Conservation (phyloP, 352 stramenopile genomes). For the Vaucheria bursata region DNA sequence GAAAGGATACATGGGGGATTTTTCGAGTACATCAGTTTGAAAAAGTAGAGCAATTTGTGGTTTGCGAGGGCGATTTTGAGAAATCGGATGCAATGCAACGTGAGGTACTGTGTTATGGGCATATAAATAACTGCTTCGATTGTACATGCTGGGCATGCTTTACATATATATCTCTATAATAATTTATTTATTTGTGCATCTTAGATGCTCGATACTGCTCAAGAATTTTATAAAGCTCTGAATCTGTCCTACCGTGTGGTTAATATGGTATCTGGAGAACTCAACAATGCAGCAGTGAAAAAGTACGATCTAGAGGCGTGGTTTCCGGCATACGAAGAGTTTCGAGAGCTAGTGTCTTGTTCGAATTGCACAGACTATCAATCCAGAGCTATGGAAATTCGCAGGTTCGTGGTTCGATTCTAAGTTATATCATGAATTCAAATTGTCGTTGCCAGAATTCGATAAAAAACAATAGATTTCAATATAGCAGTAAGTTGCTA, state of each 20-base stretch:
- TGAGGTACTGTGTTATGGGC: no score
- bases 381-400: slow-evolving; percentile 46
- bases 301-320: slow-evolving; percentile 99
- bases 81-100: slow-evolving; percentile 79
- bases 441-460: no score
- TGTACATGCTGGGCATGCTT: slow-evolving; percentile 55
- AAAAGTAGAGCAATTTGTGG: slow-evolving; percentile 98
- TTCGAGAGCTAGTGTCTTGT: slow-evolving; percentile 96
- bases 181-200: slow-evolving; percentile 47
- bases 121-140: no score
- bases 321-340: slow-evolving; percentile 97
- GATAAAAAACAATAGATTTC: no score
- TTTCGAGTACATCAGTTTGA: slow-evolving; percentile 99
- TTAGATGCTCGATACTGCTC: slow-evolving; percentile 59
- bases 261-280: slow-evolving; percentile 92
- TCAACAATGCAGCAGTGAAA: slow-evolving; percentile 98
- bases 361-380: slow-evolving; percentile 99
- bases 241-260: slow-evolving; percentile 96
- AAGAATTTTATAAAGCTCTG: slow-evolving; percentile 97
- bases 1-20: slow-evolving; percentile 98
- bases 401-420: slow-evolving; percentile 1
- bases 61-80: slow-evolving; percentile 82
- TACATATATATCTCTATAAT: slow-evolving; percentile 10
- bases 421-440: no score
- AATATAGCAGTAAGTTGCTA: no score